Percentiles rank a stretch among this genome's conserved stretches.
Evolutionary conservation across 106 monocot species (phyloP).

Genomic region (Iris macrosiphon): DNA sequence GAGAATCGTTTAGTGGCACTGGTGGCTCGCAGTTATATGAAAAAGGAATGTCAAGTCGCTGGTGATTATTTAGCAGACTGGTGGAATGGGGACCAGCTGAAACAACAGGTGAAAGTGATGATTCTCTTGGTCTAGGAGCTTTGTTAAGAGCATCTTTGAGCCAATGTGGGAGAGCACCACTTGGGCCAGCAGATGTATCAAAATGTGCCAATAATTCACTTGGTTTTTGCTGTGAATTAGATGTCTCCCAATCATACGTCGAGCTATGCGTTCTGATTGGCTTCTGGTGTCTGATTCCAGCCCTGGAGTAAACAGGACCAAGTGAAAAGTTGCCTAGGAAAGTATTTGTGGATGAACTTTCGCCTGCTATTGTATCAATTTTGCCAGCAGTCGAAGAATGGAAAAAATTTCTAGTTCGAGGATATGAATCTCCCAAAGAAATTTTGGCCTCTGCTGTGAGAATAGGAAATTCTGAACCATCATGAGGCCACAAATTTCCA

Average conservation of each 20-base stretch:
- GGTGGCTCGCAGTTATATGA: conserved; percentile 8
- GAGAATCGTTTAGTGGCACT: conserved; percentile 13
- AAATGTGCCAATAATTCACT: conserved; percentile 9
- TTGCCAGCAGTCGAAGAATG: conserved; percentile 9
- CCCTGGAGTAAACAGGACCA: not conserved
- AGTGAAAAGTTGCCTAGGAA: conserved; percentile 2
- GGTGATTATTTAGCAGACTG: conserved; percentile 13
- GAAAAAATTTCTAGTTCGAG: conserved; percentile 17
- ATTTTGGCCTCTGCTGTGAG: conserved; percentile 35
- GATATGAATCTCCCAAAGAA: conserved; percentile 55
- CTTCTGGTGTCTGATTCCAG: conserved; percentile 4
- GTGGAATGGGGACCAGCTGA: conserved; percentile 2
- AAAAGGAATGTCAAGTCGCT: not conserved
- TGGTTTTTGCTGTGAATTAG: conserved; percentile 7
- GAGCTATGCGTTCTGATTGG: conserved; percentile 1
- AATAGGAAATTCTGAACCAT: conserved; percentile 20
- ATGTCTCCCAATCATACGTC: conserved; percentile 12
- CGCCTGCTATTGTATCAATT: not conserved
- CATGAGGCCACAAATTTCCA: not conserved
- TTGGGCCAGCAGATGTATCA: conserved; percentile 6
- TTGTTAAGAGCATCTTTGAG: conserved; percentile 38
- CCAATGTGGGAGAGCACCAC: conserved; percentile 61
- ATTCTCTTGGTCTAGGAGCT: conserved; percentile 7
- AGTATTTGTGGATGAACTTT: conserved; percentile 5
- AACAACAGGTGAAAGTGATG: conserved; percentile 2